Conservation (phyloP, 2,329 filamentous ascomycete species). For the Fusarium robinianum region DNA sequence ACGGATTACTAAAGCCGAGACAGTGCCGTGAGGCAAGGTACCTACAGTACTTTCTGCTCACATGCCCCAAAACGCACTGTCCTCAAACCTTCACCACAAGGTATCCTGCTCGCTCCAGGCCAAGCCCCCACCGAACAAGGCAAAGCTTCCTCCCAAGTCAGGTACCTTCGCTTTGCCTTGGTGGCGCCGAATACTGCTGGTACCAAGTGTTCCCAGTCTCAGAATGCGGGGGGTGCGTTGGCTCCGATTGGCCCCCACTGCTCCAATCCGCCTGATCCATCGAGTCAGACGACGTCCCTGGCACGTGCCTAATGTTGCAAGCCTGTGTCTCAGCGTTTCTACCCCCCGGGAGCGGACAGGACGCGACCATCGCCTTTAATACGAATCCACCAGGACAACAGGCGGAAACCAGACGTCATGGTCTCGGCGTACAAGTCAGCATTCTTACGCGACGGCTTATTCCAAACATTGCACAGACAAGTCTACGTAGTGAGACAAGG, state of each 20-base stretch:
- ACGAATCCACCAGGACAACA: too few relatives aligned
- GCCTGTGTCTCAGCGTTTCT: constrained; percentile 33
- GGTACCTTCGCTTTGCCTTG: constrained; percentile 30
- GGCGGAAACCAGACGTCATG: too few relatives aligned
- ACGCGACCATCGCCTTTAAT: too few relatives aligned
- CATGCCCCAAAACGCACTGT: constrained; percentile 20
- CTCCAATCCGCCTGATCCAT: constrained; percentile 37
- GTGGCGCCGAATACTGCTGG: constrained; percentile 19
- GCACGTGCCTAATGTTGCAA: constrained; percentile 35
- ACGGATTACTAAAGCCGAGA: constrained; percentile 3
- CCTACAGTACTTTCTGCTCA: constrained; percentile 31
- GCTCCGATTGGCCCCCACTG: constrained; percentile 36
- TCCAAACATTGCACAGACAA: too few relatives aligned
- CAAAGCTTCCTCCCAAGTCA: constrained; percentile 28
- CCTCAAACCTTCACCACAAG: constrained; percentile 4
- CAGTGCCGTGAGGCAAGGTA: not conserved
- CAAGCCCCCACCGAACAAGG: constrained; percentile 17
- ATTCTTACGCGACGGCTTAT: too few relatives aligned
- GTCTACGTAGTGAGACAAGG: too few relatives aligned
- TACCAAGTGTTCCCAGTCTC: constrained; percentile 22
- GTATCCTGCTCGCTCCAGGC: constrained; percentile 22
- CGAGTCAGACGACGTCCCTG: constrained; percentile 40
- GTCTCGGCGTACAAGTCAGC: too few relatives aligned
- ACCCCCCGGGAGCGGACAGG: too few relatives aligned
- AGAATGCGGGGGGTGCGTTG: constrained; percentile 37